These are phyloP conservation scores for Santalum album DNA, from an alignment of 164 flowering plant genomes.

Conservation along the genomic window DNA sequence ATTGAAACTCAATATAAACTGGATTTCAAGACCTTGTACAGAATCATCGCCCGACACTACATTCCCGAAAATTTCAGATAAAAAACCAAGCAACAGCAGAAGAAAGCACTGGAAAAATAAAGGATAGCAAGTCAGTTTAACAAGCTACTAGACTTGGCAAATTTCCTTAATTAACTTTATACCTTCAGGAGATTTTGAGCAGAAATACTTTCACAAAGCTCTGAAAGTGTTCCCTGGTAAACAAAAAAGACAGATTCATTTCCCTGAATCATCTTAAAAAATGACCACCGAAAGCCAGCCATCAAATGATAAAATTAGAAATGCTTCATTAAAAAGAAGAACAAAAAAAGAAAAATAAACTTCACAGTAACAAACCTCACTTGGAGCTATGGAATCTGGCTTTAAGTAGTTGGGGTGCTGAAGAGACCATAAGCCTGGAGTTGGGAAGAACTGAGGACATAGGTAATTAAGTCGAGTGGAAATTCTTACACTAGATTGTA, in stretches of 20 bases:
- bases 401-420: conserved; percentile 15
- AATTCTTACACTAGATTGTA: conserved; percentile 77
- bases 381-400: conserved; percentile 18
- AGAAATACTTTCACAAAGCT: conserved; percentile 26
- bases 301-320: background rate
- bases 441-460: conserved; percentile 90
- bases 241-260: conserved; percentile 10
- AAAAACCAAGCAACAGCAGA: too few species aligned
- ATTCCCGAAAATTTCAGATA: too few species aligned
- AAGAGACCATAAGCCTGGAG: conserved; percentile 68
- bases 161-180: conserved; percentile 3
- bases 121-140: too few species aligned
- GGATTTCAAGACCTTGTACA: too few species aligned
- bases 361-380: conserved; percentile 42
- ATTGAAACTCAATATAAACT: too few species aligned
- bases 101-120: background rate
- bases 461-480: conserved; percentile 76
- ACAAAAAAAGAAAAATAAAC: background rate
- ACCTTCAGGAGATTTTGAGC: conserved; percentile 98
- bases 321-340: too few species aligned
- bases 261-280: background rate
- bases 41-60: too few species aligned
- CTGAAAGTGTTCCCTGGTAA: conserved; percentile 33
- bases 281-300: background rate
- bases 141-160: background rate